Evolutionary conservation across 352 stramenopile species (phyloP), one percentile per base, ranked within the genome.

Genomic region (Globisporangium lucens): DNA sequence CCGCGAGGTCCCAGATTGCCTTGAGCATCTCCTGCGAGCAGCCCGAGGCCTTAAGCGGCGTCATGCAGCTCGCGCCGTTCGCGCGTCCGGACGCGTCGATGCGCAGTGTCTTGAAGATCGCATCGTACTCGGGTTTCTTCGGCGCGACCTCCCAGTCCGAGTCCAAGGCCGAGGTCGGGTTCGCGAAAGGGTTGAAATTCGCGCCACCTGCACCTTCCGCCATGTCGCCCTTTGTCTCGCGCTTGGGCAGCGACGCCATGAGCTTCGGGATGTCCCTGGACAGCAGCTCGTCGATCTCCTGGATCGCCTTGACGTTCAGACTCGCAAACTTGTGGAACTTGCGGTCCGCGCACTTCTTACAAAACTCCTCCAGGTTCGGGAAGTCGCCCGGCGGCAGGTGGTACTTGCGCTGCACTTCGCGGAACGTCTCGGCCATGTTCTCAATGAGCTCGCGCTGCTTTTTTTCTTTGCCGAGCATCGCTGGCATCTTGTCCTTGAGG

Each of bases 261-360:
- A 99, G 82, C 59, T 96, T 91, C 33, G 97, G 97, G 63, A 99
- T 99, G 66, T 99, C 97, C 36, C 95, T 89, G 20, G 92, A 93
- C 30, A 99, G 97, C n/a, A 99, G 82, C 15, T 98, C 97, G 72
- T 99, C 97, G 77, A 99, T 98, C 69, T 99, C 96, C 46, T 98
- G 90, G 43, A 99, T 94, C 64, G 98, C 85, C 41, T 94, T 97
- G 65, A 97, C 89, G 75, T 98, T 97, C 8, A 99, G 75, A 12
- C 93, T 94, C 10, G 80, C 82, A 69, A 98, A 98, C 55, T 94
- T 97, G 41, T 84, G 73, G 46, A 98, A 97, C 63, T 98, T 96
- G 63, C 91, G 85, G 13, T 93, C 82, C 4, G 78, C 62, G 27
- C 97, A 89, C 51, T 95, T 88, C 30, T 75, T 65, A 12, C 79